Base-by-base conservation (phyloP, 2,329 filamentous ascomycete species). In the Venturia effusa region DNA sequence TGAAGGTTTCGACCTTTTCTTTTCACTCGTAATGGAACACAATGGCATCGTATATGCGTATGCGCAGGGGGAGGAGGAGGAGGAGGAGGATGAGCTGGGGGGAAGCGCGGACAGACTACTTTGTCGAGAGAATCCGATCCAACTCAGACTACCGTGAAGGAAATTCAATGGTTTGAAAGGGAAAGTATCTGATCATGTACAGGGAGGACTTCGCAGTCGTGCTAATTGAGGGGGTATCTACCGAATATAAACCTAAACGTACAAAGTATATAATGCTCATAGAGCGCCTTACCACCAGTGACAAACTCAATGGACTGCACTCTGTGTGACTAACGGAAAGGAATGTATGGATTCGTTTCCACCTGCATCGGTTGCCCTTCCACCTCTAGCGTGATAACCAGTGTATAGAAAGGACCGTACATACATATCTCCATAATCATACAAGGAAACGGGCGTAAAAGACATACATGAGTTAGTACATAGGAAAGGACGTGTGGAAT, bases 401-500 rank as follows among this genome's bases (percentile, higher is more conserved):
- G 24, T 51, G n/a, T 6, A 51, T 27, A 27, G 5, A 57, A 34
- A 57, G 30, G 30, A 30, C 51, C 51, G n/a, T 57, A 55, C 30
- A 57, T 51, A 51, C 45, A 51, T 51, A 51, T 45, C 43, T 45
- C 19, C 27, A 34, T 57, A 57, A 57, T 57, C 51, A 57, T 57
- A 11, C 32, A 22, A n/a, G 48, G 32, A 24, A 57, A 7, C 51
- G 51, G 51, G 15, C 51, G 30, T 34, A 57, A 34, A 30, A 57
- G 27, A 57, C 51, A 57, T 57, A 57, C 51, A 57, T 57, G 19
- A 34, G 51, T 57, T 57, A 57, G 51, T 57, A 34, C 51, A 57
- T 32, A n/a, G 24, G 4, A 10, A 57, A 2, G 30, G 19, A 57
- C 51, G 4, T 57, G 27, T 30, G n/a, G 51, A 34, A 34, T n/a